Base-by-base conservation (phyloP, 768 basidiomycete genomes). In the Lactarius deliciosus region DNA sequence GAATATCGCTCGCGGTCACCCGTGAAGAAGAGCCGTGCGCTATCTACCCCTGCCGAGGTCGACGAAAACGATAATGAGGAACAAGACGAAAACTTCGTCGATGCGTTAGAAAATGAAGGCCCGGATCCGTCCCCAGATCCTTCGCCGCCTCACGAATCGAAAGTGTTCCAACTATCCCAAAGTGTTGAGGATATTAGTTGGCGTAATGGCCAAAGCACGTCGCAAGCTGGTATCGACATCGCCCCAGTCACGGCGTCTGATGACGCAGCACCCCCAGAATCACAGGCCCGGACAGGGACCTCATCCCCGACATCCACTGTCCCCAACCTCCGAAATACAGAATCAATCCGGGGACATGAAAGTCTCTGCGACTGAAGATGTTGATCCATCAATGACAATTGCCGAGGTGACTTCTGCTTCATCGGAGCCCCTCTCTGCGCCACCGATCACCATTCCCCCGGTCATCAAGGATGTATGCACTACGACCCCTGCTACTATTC, bases 81-180 rank as follows among this genome's bases (percentile, higher is more conserved):
- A 54, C 61, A 66, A 25, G 60, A 57, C n/a, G 60, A 45, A 40
- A 9, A 56, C n/a, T 64, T 55, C n/a, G 70, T 58, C 28, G 71
- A 69, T 60, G 58, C 60, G 10, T 54, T 47, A 38, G 64, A 68
- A 13, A 20, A 45, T 41, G 58, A 54, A 38, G 60, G 13, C 28
- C 69, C 57, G 80, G 81, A 61, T 81, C 80, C 63, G 1, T 66
- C 65, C 2, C 65, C 65, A 34, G 57, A 57, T 1, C 61, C 65
- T 1, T 91, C 91, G n/a, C 90, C 91, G 4, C 88, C 86, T 3
- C 84, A 86, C 70, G 89, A 91, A 76, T 84, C 89, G 77, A 91
- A 89, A 79, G 83, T 84, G 65, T 83, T 88, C 60, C 90, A 91
- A 78, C 90, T 91, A 71, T 90, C 88, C 68, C 86, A 86, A 72